Conservation (phyloP, 345 rosid genomes). For the Lumnitzera littorea region DNA sequence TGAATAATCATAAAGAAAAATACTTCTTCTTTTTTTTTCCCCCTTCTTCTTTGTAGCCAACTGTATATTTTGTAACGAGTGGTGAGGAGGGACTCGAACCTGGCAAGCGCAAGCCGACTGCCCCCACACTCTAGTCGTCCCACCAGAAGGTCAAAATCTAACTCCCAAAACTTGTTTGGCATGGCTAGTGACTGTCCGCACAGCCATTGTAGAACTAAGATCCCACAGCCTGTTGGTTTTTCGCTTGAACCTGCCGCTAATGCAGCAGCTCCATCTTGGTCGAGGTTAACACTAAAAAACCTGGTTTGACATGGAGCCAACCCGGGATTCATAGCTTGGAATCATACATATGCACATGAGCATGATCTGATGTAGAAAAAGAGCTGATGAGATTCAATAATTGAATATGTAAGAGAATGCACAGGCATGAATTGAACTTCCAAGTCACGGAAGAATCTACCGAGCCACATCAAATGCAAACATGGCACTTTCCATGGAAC, state of each 20-base stretch:
- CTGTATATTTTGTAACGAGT: no score
- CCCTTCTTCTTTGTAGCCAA: no score
- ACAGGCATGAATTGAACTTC: no score
- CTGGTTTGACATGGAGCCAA: slow-evolving; percentile 80
- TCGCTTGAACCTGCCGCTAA: slow-evolving; percentile 92
- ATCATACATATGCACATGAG: slow-evolving; percentile 80
- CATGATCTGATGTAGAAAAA: no score
- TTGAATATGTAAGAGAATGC: no score
- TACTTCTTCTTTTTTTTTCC: slow-evolving; percentile 65
- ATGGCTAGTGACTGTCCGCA: slow-evolving; percentile 90
- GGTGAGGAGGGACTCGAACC: no score
- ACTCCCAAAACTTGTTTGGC: slow-evolving; percentile 93
- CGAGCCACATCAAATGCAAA: no score
- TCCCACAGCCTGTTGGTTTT: slow-evolving; percentile 94
- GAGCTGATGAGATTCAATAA: no score
- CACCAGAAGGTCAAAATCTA: slow-evolving; percentile 56
- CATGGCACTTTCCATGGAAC: no score
- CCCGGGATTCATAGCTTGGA: slow-evolving; percentile 60
- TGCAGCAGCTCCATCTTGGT: slow-evolving; percentile 66
- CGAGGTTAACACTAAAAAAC: slow-evolving; percentile 85
- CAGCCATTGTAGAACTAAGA: slow-evolving; percentile 75
- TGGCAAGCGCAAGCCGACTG: slow-evolving; percentile 69
- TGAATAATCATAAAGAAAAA: slow-evolving; percentile 77
- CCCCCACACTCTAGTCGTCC: slow-evolving; percentile 24
- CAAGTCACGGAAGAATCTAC: no score